These are phyloP conservation scores for Cetradonia linearis DNA, from an alignment of 495 filamentous ascomycete genomes.

Conservation along the genomic window DNA sequence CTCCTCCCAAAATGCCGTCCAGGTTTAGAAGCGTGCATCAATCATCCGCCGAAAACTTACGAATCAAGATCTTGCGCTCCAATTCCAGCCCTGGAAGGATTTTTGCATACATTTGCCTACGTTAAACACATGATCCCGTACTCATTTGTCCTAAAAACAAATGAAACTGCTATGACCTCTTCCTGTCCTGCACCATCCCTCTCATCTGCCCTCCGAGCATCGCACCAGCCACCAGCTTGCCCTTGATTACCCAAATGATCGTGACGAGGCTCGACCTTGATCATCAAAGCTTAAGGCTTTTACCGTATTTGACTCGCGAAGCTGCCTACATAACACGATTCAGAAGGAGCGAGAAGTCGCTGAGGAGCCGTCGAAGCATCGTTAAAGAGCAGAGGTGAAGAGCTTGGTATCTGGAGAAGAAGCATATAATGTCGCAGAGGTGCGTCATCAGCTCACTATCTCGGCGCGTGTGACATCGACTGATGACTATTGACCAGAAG, in stretches of 20 bases:
- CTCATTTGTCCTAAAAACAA: not conserved
- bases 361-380: not conserved
- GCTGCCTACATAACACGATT: not conserved
- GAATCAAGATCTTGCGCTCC: not conserved
- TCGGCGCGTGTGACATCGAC: not conserved
- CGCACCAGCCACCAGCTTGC: constrained; percentile 2
- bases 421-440: constrained; percentile 21
- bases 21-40: not conserved
- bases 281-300: not conserved
- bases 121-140: constrained; percentile 4
- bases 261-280: constrained; percentile 9
- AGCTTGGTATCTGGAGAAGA: not conserved
- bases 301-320: not conserved
- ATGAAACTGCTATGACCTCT: constrained; percentile 7
- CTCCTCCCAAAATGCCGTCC: not conserved
- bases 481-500: constrained; percentile 37
- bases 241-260: constrained; percentile 2
- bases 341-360: not conserved
- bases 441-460: not conserved
- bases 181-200: constrained; percentile 1
- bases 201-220: not conserved
- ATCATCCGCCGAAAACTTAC: not conserved
- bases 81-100: constrained; percentile 12
- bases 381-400: not conserved
- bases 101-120: constrained; percentile 2